Conservation (phyloP, 2,329 filamentous ascomycete species). For the Pestalotiopsis sp. region DNA sequence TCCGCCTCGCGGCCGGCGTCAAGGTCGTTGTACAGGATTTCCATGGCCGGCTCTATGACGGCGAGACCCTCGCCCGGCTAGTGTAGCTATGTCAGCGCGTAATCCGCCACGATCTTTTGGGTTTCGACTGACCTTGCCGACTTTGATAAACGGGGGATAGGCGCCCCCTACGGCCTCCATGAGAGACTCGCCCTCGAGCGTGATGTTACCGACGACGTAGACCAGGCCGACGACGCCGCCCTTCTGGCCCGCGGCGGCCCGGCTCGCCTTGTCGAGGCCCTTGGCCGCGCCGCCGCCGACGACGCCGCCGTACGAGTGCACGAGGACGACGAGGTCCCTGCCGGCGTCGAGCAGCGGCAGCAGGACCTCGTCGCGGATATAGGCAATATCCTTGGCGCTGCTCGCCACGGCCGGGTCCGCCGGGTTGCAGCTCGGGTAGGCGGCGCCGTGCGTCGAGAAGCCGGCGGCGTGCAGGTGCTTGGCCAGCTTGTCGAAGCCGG, state of each 20-base stretch:
- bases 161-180: conserved; percentile 18
- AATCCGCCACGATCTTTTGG: neutral
- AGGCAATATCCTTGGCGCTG: conserved; percentile 17
- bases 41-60: conserved; percentile 25
- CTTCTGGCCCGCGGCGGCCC: conserved; percentile 14
- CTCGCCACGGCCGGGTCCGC: conserved; percentile 18
- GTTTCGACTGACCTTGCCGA: conserved; percentile 11
- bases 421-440: conserved; percentile 25
- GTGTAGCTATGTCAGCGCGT: neutral
- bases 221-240: conserved; percentile 22
- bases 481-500: conserved; percentile 18
- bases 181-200: conserved; percentile 20
- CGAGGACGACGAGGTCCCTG: conserved; percentile 24
- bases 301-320: conserved; percentile 28
- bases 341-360: conserved; percentile 23
- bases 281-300: conserved; percentile 26
- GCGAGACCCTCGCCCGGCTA: conserved; percentile 19
- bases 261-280: conserved; percentile 23
- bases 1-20: conserved; percentile 17
- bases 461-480: conserved; percentile 20
- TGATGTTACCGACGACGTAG: conserved; percentile 22
- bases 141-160: conserved; percentile 24
- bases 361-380: conserved; percentile 19
- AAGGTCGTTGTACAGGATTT: conserved; percentile 25
- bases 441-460: conserved; percentile 20